phyloP scores from a whole-genome alignment of 441 rosid genomes.

The Pelargonium fulgidum region DNA sequence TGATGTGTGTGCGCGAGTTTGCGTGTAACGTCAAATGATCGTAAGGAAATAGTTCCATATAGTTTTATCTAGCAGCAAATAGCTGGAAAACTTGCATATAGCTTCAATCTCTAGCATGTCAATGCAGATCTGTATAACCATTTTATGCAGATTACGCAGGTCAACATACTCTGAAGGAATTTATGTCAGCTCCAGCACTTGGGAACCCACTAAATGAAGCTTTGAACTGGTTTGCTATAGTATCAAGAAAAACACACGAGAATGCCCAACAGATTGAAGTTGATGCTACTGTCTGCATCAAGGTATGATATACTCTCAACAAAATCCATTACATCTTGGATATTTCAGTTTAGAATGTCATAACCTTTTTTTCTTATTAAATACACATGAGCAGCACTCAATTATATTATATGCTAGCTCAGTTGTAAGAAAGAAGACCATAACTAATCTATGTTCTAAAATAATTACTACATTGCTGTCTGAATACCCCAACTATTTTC shows the following conservation, averaged over 20 bases:
- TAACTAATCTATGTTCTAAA: neutral
- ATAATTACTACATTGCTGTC: neutral
- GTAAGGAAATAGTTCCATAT: neutral
- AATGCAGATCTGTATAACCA: neutral
- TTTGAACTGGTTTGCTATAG: neutral
- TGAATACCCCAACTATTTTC: neutral
- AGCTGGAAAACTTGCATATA: constrained; percentile 1
- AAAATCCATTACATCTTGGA: neutral
- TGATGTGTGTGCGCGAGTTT: neutral
- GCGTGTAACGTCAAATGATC: neutral
- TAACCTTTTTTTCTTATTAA: no score
- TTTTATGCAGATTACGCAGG: neutral
- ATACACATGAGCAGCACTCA: neutral
- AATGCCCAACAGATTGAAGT: neutral
- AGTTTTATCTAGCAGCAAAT: neutral
- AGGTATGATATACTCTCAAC: neutral
- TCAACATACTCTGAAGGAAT: neutral
- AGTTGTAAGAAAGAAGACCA: neutral
- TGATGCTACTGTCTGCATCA: constrained; percentile 1
- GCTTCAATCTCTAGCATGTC: neutral
- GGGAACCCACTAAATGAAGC: neutral
- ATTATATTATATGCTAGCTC: neutral
- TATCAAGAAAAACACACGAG: neutral
- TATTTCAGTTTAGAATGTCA: neutral
- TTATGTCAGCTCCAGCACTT: neutral